A percentile compares a stretch with the other conserved stretches of the same genome.
Evolutionary conservation across 192 early-diverging fungal genomes (phyloP).

Genomic region (Lobosporangium transversale): DNA sequence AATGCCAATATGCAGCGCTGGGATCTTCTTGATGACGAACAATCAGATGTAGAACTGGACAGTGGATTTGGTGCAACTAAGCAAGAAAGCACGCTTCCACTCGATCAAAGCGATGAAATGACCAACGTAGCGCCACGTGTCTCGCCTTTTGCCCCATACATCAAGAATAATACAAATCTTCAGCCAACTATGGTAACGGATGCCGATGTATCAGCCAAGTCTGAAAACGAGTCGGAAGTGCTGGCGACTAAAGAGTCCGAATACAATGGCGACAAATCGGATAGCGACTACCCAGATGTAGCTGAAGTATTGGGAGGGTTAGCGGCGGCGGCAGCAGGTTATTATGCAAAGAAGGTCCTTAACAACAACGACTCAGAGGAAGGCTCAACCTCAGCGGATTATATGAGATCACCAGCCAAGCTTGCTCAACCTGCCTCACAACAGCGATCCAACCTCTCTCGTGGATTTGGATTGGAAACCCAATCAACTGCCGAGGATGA

Average conservation of each 20-base stretch:
- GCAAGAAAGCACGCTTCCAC: neutral
- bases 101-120: neutral
- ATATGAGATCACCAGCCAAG: neutral
- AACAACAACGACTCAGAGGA: slow-evolving; percentile 14
- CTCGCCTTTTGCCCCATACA: slow-evolving; percentile 10
- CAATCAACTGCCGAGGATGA: slow-evolving; percentile 19
- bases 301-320: neutral
- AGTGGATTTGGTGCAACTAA: neutral
- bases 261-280: neutral
- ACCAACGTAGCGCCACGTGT: neutral
- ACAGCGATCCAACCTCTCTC: neutral
- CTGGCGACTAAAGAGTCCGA: neutral
- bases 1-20: slow-evolving; percentile 11
- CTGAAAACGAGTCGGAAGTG: neutral
- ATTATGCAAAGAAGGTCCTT: too few species aligned
- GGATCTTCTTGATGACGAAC: slow-evolving; percentile 12
- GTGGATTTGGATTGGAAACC: neutral
- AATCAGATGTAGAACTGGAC: slow-evolving; percentile 19
- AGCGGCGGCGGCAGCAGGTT: slow-evolving; percentile 3
- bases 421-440: neutral
- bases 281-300: neutral
- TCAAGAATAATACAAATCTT: neutral
- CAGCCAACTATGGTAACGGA: neutral
- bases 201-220: neutral
- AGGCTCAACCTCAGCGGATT: neutral